phyloP scores from a whole-genome alignment of 257 asterid species.

The Anisodus tanguticus region DNA sequence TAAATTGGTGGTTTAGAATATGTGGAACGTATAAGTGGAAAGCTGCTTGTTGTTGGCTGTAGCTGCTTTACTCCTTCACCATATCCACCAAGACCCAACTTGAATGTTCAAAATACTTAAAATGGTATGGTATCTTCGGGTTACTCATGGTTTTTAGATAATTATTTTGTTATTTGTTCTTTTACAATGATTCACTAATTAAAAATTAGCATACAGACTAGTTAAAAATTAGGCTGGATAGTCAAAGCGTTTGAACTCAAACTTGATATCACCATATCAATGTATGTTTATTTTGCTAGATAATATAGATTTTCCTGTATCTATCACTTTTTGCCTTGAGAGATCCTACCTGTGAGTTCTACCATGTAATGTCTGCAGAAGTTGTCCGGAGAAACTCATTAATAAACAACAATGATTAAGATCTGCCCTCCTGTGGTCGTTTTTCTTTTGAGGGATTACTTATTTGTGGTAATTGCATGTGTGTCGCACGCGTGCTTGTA shows the following conservation, averaged over 20 bases:
- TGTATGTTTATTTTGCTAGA: not conserved
- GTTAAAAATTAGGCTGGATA: not conserved
- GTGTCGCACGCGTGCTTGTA: not conserved
- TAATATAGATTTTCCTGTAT: not conserved
- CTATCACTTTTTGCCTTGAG: not conserved
- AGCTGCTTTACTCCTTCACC: not conserved
- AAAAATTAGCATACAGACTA: not conserved
- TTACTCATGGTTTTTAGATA: not conserved
- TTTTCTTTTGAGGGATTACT: not conserved
- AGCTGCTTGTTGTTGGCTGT: not conserved
- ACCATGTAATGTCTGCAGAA: not conserved
- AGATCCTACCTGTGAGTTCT: not conserved
- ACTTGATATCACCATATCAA: not conserved
- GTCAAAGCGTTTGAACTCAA: not conserved
- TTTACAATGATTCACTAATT: not conserved
- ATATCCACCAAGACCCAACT: not conserved
- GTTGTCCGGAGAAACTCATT: not conserved
- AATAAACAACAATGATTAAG: not conserved
- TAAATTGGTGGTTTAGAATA: not conserved
- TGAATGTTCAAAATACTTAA: conserved; percentile 9
- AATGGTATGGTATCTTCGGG: not conserved
- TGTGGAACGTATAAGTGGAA: not conserved
- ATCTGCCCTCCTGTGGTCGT: not conserved
- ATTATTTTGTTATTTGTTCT: not conserved
- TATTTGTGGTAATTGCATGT: not conserved